Evolutionary conservation across 2,329 filamentous ascomycete species (phyloP).

Genomic region (Aspergillus fischeri): DNA sequence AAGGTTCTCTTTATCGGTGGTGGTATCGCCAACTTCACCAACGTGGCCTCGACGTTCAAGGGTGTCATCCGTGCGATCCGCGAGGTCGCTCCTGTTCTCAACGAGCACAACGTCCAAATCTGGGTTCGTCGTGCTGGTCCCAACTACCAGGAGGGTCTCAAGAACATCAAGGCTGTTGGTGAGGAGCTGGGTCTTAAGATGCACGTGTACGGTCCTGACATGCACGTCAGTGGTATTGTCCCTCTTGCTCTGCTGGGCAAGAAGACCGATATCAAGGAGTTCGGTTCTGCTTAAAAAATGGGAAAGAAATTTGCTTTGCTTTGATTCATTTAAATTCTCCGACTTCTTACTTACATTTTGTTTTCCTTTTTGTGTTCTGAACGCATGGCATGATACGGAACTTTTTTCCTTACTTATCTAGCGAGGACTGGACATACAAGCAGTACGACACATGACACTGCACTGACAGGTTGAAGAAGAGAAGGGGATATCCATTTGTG

Average conservation of each 20-base stretch:
- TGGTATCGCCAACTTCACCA: conserved; percentile 99
- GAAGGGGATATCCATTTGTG: conserved; percentile 14
- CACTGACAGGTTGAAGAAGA: conserved; percentile 4
- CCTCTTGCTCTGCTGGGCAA: conserved; percentile 73
- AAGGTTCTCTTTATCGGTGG: conserved; percentile 99
- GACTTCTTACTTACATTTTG: conserved; percentile 18
- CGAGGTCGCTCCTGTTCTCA: conserved; percentile 78
- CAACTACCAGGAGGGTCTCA: conserved; percentile 99
- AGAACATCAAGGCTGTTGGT: conserved; percentile 98
- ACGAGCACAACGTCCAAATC: conserved; percentile 97
- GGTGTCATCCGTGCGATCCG: conserved; percentile 95
- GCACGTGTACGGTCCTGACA: conserved; percentile 79
- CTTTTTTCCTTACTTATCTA: conserved; percentile 20
- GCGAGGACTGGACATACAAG: conserved; percentile 3
- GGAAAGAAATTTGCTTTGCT: conserved; percentile 11
- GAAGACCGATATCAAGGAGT: conserved; percentile 60
- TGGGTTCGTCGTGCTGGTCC: conserved; percentile 89
- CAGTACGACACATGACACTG: background rate
- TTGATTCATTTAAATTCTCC: conserved; percentile 22
- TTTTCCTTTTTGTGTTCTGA: conserved; percentile 28
- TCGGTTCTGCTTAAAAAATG: conserved; percentile 38
- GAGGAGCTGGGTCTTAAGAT: conserved; percentile 93
- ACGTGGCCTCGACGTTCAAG: conserved; percentile 99
- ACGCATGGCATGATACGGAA: conserved; percentile 38
- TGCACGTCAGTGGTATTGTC: conserved; percentile 93